Base-by-base conservation (phyloP, 192 early-diverging fungal species). In the Helicostylum pulchrum region DNA sequence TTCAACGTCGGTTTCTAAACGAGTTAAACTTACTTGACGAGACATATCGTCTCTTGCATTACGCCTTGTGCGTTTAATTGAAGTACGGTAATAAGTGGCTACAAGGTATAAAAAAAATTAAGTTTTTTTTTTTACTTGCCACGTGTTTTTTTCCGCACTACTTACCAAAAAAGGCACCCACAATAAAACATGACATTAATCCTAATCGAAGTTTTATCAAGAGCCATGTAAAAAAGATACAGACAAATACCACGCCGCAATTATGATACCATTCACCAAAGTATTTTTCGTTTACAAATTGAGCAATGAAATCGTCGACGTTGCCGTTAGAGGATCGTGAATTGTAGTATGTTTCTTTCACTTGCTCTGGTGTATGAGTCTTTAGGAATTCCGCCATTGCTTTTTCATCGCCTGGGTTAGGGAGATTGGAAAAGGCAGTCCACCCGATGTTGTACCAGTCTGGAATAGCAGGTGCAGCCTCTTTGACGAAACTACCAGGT, bases 31-130 rank as follows among this genome's bases (percentile, higher is more conserved):
- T 45, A 89, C 72, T 48, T 87, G 86, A 31, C 88, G 86, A 50
- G 76, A 68, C 20, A 90, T 75, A 66, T 92, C 88, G 64, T 88
- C 87, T 59, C 86, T 80, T 21, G 83, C 83, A 43, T 83, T 76
- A 64, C 87, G 83, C 34, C 89, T 82, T 65, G 86, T 85, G 34
- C 88, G 84, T 32, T 77, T 80, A 15, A 89, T 81, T 26, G 88
- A 89, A 64, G 83, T 89, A 64, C 85, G 83, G 65, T 89, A 92
- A 75, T 88, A 92, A 15, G 88, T 87, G 12, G 61, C 61, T 62
- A 77, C 79, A 74, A 9, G 26, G 42, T 19, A 49, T 8, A 51
- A 14, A 54, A 47, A 46, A 46, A 47, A 47, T 7, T 7, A n/a
- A 47, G 45, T 3, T 56, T 39, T 56, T 17, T 42, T 19, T 39